Evolutionary conservation across 2,329 filamentous ascomycete species (phyloP), one percentile per base, ranked within the genome.

Genomic region (Fulvia fulva): DNA sequence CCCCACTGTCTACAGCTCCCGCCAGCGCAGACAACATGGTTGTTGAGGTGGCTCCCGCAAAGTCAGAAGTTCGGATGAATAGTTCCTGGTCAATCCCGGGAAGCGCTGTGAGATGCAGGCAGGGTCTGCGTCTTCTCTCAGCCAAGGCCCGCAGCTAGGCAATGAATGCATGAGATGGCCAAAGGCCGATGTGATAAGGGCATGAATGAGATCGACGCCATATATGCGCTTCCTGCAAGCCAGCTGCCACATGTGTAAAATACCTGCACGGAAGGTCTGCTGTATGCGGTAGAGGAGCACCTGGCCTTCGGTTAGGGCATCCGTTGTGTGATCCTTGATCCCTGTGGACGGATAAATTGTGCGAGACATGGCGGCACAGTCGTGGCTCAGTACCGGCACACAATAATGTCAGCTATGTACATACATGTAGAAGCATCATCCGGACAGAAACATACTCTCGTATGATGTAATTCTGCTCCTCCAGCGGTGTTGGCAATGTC

Each of bases 41-140:
- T 41, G 16, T 47, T 23, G 25, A 47, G 44, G 21, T 23, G 44
- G 19, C 44, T 23, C 4, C 25, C 25, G 19, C 44, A 16, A 28
- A 21, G 44, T 2, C 25, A 12, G 11, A 12, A 47, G 21, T 43
- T 41, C 51, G 51, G 51, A 19, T 43, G 32, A 53, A 41, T 19
- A 44, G 19, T 53, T 44, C 37, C 51, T 53, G 51, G 51, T 53
- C 32, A 16, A 44, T 28, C 51, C 51, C 26, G 19, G 51, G 16
- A 41, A 22, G 32, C 28, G 37, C 32, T 34, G 44, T 44, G 51
- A 28, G 34, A 43, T 26, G 34, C 28, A 44, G 37, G 51, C 9
- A 25, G 23, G 37, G 37, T 25, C 16, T 44, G 3, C 34, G 23
- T 43, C 21, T 43, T 44, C 51, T 53, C 50, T 34, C 19, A 44